Evolutionary conservation across 2,329 filamentous ascomycete species (phyloP).

Genomic region (Metarhizium anisopliae): DNA sequence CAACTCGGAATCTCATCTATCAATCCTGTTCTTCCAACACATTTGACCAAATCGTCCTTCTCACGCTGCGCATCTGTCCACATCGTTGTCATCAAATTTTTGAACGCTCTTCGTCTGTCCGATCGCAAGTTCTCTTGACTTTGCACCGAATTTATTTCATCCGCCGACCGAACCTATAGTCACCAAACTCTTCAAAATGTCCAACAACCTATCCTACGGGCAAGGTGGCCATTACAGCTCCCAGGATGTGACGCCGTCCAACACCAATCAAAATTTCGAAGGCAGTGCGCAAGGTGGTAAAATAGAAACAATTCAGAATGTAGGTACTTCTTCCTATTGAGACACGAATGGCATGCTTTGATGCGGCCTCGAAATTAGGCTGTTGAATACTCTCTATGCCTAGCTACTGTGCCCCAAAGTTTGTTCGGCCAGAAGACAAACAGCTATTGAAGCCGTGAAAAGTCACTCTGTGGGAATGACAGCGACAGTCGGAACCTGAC

Average conservation of each 20-base stretch:
- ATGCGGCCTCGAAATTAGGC: neutral
- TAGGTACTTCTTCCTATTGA: neutral
- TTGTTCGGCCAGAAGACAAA: neutral
- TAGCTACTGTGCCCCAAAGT: neutral
- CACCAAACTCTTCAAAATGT: conserved; percentile 2
- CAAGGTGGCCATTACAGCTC: conserved; percentile 5
- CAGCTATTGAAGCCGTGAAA: too few relatives aligned
- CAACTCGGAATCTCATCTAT: conserved; percentile 12
- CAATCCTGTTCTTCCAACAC: neutral
- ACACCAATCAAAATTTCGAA: neutral
- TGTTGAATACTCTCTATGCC: too few relatives aligned
- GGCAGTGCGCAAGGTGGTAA: neutral
- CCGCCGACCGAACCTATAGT: conserved; percentile 7
- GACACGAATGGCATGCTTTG: neutral
- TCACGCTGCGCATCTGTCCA: neutral
- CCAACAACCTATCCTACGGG: conserved; percentile 7
- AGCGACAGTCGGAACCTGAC: too few relatives aligned
- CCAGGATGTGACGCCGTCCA: conserved; percentile 3
- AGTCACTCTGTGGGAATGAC: too few relatives aligned
- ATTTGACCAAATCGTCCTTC: neutral
- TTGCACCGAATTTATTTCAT: conserved; percentile 9
- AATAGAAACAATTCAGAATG: conserved; percentile 5
- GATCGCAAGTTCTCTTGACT: neutral
- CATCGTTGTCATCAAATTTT: neutral
- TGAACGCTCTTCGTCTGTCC: neutral